A percentile compares a stretch with the other conserved stretches of the same genome.
Evolutionary conservation across 768 basidiomycete species (phyloP).

Genomic region (Leccinum sublutescens): DNA sequence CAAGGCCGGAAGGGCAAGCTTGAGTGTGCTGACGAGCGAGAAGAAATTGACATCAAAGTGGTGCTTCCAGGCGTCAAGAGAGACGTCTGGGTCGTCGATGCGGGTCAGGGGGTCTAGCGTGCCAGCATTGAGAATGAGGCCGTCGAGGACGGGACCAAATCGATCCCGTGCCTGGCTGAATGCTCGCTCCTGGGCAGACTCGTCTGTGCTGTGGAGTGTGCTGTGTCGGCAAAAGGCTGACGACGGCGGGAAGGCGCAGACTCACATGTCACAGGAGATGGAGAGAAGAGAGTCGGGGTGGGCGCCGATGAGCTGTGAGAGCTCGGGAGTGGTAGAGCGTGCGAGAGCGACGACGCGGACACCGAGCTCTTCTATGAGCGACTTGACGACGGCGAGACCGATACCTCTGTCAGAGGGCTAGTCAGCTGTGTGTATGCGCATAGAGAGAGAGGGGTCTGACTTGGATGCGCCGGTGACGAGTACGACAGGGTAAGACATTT

Average conservation of each 20-base stretch:
- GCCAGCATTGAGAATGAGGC: slow-evolving; percentile 83
- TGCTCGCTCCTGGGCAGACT: slow-evolving; percentile 51
- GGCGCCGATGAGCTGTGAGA: slow-evolving; percentile 45
- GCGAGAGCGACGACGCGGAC: slow-evolving; percentile 76
- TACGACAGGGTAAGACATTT: slow-evolving; percentile 52
- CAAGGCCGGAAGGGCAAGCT: slow-evolving; percentile 66
- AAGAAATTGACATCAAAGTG: slow-evolving; percentile 89
- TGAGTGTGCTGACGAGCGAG: slow-evolving; percentile 70
- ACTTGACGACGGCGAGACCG: slow-evolving; percentile 74
- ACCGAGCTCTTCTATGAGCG: slow-evolving; percentile 60
- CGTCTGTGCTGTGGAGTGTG: slow-evolving; percentile 50
- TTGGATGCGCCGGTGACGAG: slow-evolving; percentile 86
- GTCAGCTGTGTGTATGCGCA: slow-evolving; percentile 5
- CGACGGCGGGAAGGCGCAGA: slow-evolving; percentile 17
- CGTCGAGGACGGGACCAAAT: slow-evolving; percentile 65
- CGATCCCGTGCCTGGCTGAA: slow-evolving; percentile 50
- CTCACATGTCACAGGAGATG: slow-evolving; percentile 76
- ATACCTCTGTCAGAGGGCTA: slow-evolving; percentile 50
- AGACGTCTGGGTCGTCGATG: slow-evolving; percentile 48
- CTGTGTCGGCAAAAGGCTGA: not conserved
- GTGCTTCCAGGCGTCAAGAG: slow-evolving; percentile 60
- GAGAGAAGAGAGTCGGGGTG: slow-evolving; percentile 46
- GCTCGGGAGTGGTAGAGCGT: slow-evolving; percentile 64
- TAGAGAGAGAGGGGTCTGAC: slow-evolving; percentile 33
- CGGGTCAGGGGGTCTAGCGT: slow-evolving; percentile 67